A percentile compares a stretch with the other conserved stretches of the same genome.
Conservation (phyloP, 164 flowering plant genomes). For the Tetrastigma voinierianum region DNA sequence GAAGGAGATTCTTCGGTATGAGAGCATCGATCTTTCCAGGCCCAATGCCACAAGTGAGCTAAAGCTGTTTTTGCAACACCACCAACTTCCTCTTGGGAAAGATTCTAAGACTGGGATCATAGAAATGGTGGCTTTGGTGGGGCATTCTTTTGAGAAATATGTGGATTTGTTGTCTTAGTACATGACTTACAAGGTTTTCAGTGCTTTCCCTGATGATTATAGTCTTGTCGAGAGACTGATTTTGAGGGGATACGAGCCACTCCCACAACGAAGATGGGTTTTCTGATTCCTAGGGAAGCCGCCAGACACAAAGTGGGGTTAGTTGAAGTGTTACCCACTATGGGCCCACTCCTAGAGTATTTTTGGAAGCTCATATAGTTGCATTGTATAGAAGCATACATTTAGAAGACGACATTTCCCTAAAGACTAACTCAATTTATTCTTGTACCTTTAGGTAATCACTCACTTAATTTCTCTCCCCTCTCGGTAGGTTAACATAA, state of each 20-base stretch:
- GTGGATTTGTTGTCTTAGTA: constrained; percentile 65
- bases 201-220: constrained; percentile 83
- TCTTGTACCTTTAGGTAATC: too few relatives aligned
- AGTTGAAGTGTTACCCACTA: too few relatives aligned
- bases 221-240: constrained; percentile 80
- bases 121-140: constrained; percentile 89
- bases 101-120: constrained; percentile 88
- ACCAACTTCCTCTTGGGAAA: constrained; percentile 80
- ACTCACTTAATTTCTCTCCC: too few relatives aligned
- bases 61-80: constrained; percentile 57
- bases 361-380: too few relatives aligned
- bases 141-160: constrained; percentile 75
- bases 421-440: too few relatives aligned
- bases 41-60: constrained; percentile 72
- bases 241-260: constrained; percentile 81
- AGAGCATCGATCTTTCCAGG: constrained; percentile 62
- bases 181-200: constrained; percentile 74
- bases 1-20: constrained; percentile 80
- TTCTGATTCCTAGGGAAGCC: too few relatives aligned
- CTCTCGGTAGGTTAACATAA: too few relatives aligned
- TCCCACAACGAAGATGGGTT: too few relatives aligned
- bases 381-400: too few relatives aligned
- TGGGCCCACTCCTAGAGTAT: too few relatives aligned
- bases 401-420: too few relatives aligned
- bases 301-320: too few relatives aligned